A percentile compares a stretch with the other conserved stretches of the same genome.
These are phyloP conservation scores for Ceratorhiza oryzae-sativae DNA, from an alignment of 1,284 basidiomycete species.

Conservation along the genomic window DNA sequence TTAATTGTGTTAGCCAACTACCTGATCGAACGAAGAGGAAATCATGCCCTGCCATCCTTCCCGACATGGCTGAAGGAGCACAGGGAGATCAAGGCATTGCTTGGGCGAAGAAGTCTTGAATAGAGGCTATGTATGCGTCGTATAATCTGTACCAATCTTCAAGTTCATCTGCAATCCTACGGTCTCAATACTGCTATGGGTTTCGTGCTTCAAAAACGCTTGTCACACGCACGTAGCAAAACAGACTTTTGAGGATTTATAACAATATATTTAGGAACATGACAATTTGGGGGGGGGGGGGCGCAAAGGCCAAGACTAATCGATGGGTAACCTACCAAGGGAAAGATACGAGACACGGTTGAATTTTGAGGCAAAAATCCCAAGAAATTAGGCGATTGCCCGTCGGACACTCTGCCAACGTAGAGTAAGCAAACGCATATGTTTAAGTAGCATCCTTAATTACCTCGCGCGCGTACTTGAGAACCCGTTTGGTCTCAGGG, in stretches of 20 bases:
- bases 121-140: conserved; percentile 47
- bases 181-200: too few species aligned
- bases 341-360: conserved; percentile 21
- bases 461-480: conserved; percentile 85
- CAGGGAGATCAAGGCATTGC: conserved; percentile 81
- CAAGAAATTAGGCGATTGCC: conserved; percentile 17
- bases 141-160: not conserved
- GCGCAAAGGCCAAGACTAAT: conserved; percentile 22
- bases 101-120: conserved; percentile 78
- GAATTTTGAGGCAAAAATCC: conserved; percentile 30
- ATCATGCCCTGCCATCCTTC: conserved; percentile 60
- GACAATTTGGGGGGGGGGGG: conserved; percentile 18
- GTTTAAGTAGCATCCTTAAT: conserved; percentile 44
- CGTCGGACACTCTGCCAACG: conserved; percentile 35
- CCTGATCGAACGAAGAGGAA: conserved; percentile 72
- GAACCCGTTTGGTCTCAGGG: conserved; percentile 75
- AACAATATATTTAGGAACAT: conserved; percentile 39
- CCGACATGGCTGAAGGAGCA: conserved; percentile 83
- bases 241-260: conserved; percentile 33
- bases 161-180: too few species aligned
- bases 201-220: too few species aligned
- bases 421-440: not conserved
- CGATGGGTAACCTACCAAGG: conserved; percentile 34
- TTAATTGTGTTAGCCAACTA: conserved; percentile 97
- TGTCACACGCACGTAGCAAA: too few species aligned